Conservation (phyloP, 768 basidiomycete species). For the Chlorophyllum brunneum region DNA sequence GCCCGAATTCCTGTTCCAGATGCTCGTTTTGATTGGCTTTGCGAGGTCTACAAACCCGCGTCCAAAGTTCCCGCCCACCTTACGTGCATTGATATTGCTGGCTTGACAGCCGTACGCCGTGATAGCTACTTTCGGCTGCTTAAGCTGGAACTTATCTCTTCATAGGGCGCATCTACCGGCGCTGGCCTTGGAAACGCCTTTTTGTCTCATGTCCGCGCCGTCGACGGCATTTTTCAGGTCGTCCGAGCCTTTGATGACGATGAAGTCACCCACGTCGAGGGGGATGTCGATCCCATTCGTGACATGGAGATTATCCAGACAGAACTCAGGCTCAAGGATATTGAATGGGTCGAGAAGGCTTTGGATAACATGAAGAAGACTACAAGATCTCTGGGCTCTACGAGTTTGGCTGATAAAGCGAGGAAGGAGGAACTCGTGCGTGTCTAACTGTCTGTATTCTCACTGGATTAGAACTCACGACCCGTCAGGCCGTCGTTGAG, state of each 20-base stretch:
- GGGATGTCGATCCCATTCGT: slow-evolving; percentile 91
- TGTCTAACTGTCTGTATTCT: neutral
- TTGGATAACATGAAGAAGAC: slow-evolving; percentile 75
- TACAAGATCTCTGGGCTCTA: slow-evolving; percentile 67
- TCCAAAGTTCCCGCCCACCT: slow-evolving; percentile 90
- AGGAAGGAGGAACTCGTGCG: slow-evolving; percentile 93
- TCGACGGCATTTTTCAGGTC: slow-evolving; percentile 99
- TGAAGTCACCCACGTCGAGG: slow-evolving; percentile 99
- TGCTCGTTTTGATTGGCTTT: slow-evolving; percentile 91
- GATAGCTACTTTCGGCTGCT: neutral
- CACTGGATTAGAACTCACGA: neutral
- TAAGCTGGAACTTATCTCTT: neutral
- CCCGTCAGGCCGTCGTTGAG: slow-evolving; percentile 70
- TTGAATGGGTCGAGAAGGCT: slow-evolving; percentile 96
- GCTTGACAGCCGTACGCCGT: slow-evolving; percentile 79
- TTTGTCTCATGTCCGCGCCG: slow-evolving; percentile 94
- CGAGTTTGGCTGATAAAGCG: slow-evolving; percentile 86
- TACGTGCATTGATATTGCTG: slow-evolving; percentile 98
- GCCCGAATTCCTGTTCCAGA: slow-evolving; percentile 97
- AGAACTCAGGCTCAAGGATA: slow-evolving; percentile 93
- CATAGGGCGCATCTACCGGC: slow-evolving; percentile 91
- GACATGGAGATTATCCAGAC: slow-evolving; percentile 98
- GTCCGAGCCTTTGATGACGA: slow-evolving; percentile 98
- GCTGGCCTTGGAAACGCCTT: slow-evolving; percentile 98
- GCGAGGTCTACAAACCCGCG: slow-evolving; percentile 83